A percentile compares a stretch with the other conserved stretches of the same genome.
phyloP scores from a whole-genome alignment of 192 early-diverging fungal species.

The Entomortierella lignicola region DNA sequence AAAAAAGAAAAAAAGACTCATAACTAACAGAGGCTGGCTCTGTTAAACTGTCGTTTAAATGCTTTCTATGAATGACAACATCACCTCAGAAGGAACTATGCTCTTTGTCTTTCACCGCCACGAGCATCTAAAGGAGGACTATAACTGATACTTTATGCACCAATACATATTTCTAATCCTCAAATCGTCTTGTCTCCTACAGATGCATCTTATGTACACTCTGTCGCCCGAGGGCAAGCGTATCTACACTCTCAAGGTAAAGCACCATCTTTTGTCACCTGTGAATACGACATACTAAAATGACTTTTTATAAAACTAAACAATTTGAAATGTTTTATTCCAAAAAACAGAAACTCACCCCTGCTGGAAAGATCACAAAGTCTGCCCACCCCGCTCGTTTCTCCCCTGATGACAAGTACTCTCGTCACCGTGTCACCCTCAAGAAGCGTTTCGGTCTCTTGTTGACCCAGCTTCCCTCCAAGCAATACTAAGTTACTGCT shows the following conservation, averaged over 20 bases:
- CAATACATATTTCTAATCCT: background rate
- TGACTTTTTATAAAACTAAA: too few relatives aligned
- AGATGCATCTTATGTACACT: slow-evolving; percentile 97
- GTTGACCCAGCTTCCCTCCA: slow-evolving; percentile 70
- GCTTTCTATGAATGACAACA: too few relatives aligned
- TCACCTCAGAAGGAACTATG: too few relatives aligned
- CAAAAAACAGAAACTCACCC: slow-evolving; percentile 78
- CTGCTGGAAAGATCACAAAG: slow-evolving; percentile 85
- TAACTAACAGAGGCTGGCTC: too few relatives aligned
- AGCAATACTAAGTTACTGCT: slow-evolving; percentile 36
- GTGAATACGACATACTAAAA: too few relatives aligned
- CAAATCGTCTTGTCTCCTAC: background rate
- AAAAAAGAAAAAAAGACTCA: too few relatives aligned
- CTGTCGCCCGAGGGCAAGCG: slow-evolving; percentile 84
- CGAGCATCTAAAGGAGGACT: too few relatives aligned
- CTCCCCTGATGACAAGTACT: slow-evolving; percentile 99
- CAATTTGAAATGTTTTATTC: background rate
- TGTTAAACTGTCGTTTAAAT: too few relatives aligned
- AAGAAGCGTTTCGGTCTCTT: slow-evolving; percentile 95
- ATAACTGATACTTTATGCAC: too few relatives aligned
- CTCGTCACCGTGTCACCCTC: slow-evolving; percentile 95
- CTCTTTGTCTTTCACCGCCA: too few relatives aligned
- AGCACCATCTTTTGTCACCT: too few relatives aligned
- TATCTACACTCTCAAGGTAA: slow-evolving; percentile 95
- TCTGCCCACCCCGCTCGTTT: slow-evolving; percentile 99